phyloP scores from a whole-genome alignment of 331 rosid genomes.

The Malus hybrid region DNA sequence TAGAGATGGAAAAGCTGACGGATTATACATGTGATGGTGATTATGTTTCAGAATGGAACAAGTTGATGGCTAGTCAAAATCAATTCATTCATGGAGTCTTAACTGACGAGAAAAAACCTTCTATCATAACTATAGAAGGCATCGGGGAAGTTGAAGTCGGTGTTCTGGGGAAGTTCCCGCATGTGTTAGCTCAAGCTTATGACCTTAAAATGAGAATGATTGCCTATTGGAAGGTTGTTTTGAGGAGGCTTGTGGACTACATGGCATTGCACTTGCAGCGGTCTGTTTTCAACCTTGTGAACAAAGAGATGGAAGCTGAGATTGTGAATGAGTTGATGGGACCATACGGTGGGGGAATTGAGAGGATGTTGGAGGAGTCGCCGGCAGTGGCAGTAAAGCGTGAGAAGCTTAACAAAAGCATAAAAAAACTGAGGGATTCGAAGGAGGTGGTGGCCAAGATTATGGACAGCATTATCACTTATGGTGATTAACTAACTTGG shows the following conservation, averaged over 20 bases:
- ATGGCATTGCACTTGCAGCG: constrained; percentile 33
- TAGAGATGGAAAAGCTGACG: too few relatives aligned
- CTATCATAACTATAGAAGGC: constrained; percentile 2
- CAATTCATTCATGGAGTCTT: too few relatives aligned
- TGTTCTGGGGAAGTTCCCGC: neutral
- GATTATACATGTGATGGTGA: too few relatives aligned
- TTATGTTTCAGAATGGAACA: too few relatives aligned
- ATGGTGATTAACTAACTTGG: neutral
- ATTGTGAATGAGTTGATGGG: constrained; percentile 19
- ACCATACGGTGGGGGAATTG: constrained; percentile 32
- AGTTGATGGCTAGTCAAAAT: too few relatives aligned
- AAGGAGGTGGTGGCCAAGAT: neutral
- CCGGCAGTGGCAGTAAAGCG: constrained; percentile 15
- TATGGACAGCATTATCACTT: neutral
- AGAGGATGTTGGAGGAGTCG: constrained; percentile 41
- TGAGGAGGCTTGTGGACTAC: constrained; percentile 30
- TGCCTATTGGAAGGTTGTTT: constrained; percentile 34
- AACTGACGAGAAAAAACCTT: rapidly evolving
- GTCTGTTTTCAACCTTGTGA: constrained; percentile 15
- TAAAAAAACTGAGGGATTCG: neutral
- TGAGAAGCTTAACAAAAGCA: neutral
- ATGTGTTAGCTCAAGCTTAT: constrained; percentile 17
- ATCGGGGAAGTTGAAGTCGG: constrained; percentile 21
- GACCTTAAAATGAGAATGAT: constrained; percentile 38
- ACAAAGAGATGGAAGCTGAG: constrained; percentile 25